Evolutionary conservation across 305 asterid genomes (phyloP), one percentile per base, ranked within the genome.

Genomic region (Rubia balearica): DNA sequence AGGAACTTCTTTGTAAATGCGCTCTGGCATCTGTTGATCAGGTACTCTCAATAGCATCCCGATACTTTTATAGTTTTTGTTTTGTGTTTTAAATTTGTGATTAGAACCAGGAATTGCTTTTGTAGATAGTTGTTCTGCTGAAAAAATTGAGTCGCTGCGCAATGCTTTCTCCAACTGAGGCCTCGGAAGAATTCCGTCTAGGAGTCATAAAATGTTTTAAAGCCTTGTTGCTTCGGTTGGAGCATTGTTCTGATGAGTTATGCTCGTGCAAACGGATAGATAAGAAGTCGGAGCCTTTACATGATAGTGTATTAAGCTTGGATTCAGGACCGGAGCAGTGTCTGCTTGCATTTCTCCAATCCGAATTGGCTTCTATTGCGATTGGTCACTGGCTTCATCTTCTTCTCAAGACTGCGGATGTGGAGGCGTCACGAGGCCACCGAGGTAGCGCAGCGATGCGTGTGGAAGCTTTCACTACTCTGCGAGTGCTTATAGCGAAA

Each of bases 301-400:
- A 76, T 72, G 56, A 78, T 64, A 77, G 36, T 72, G 75, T 77
- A 73, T 71, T 81, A 61, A 81, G 73, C 51, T 57, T 64, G 76
- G 72, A 70, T 71, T 74, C 72, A 7, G 79, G 74, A 60, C 76
- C 76, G 16, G 80, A 82, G 72, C 90, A 88, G 73, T 94, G 99
- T 79, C 77, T 85, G 65, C 78, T 89, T 76, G 83, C 89, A 71
- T 94, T 94, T 84, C 96, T 94, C 71, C 96, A 85, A 83, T 94
- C 98, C 71, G 91, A 94, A 73, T 71, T 89, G 71, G 98, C 97
- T 71, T 86, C 97, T 76, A 86, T 96, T 79, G 95, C 92, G n/a
- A 78, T 94, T 81, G 99, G 99, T 46, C 96, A 94, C 77, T 94
- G 99, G 99, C 83, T 94, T 5, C 91, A 97, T 74, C 96, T 94